phyloP scores from a whole-genome alignment of 495 filamentous ascomycete species.

The Venustampulla echinocandica region DNA sequence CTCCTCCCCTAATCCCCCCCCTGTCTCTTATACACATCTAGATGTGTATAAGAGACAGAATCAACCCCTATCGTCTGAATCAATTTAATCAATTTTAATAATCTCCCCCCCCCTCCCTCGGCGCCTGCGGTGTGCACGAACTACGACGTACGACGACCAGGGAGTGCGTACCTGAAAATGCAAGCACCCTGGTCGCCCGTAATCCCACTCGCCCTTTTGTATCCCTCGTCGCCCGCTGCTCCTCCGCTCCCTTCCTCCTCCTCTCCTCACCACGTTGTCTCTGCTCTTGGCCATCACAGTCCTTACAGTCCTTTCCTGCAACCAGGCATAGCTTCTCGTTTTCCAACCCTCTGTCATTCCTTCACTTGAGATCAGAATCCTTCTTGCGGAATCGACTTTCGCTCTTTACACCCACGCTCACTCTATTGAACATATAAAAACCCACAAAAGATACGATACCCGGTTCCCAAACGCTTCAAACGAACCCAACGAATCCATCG shows the following conservation, averaged over 20 bases:
- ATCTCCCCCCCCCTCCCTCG: no score
- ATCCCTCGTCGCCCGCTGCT: no score
- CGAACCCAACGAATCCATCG: background rate
- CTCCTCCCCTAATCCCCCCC: no score
- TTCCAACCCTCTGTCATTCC: conserved; percentile 23
- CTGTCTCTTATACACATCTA: no score
- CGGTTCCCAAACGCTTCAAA: conserved; percentile 6
- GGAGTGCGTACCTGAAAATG: no score
- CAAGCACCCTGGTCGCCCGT: no score
- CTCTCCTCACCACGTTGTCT: conserved; percentile 22
- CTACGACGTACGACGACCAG: no score
- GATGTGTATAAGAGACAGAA: no score
- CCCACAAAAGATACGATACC: conserved; percentile 6
- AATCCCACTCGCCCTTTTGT: no score
- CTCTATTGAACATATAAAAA: conserved; percentile 6
- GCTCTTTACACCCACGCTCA: conserved; percentile 21
- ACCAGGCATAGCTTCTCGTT: conserved; percentile 10
- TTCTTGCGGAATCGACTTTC: conserved; percentile 27
- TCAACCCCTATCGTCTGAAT: no score
- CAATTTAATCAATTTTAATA: no score
- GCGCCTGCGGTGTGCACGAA: no score
- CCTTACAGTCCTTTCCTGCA: conserved; percentile 22
- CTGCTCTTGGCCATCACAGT: conserved; percentile 23
- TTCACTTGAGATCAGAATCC: conserved; percentile 18
- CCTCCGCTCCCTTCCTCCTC: conserved; percentile 9